Evolutionary conservation across 768 basidiomycete genomes (phyloP).

Genomic region (Pulveroboletus sp.): DNA sequence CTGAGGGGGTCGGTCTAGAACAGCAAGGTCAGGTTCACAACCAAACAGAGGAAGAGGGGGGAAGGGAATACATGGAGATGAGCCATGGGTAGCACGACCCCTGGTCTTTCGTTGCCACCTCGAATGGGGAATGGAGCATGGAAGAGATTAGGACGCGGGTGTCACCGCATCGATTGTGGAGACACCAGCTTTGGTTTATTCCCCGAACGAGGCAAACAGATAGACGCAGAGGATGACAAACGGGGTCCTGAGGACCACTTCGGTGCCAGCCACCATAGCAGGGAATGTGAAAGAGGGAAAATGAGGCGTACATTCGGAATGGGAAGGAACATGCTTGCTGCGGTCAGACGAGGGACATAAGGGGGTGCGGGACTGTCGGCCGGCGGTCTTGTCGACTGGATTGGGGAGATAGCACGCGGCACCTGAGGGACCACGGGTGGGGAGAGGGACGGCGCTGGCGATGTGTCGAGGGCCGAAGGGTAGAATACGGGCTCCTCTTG

Average conservation of each 20-base stretch:
- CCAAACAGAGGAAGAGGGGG: not conserved
- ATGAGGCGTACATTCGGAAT: conserved; percentile 76
- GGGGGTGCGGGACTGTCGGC: conserved; percentile 28
- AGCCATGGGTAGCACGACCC: conserved; percentile 1
- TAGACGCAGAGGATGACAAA: conserved; percentile 37
- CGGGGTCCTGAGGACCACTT: conserved; percentile 30
- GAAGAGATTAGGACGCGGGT: not conserved
- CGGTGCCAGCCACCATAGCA: conserved; percentile 56
- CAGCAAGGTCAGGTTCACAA: conserved; percentile 3
- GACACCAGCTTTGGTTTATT: not conserved
- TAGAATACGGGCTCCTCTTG: conserved; percentile 34
- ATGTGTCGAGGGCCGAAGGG: conserved; percentile 45
- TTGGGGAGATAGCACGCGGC: conserved; percentile 47
- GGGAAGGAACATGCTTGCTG: conserved; percentile 81
- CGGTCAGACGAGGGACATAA: conserved; percentile 62
- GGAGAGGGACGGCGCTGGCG: conserved; percentile 44
- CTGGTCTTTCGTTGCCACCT: conserved; percentile 4
- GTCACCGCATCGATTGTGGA: not conserved
- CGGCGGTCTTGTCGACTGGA: conserved; percentile 16
- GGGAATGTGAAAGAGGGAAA: conserved; percentile 41
- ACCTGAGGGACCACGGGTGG: conserved; percentile 20
- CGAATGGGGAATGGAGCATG: not conserved
- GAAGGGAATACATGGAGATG: conserved; percentile 1
- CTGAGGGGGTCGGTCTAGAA: conserved; percentile 76
- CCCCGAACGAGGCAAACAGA: conserved; percentile 24